A percentile compares a stretch with the other conserved stretches of the same genome.
These are phyloP conservation scores for Lodderomyces elongisporus DNA, from an alignment of 1,139 yeast genomes.

Conservation along the genomic window DNA sequence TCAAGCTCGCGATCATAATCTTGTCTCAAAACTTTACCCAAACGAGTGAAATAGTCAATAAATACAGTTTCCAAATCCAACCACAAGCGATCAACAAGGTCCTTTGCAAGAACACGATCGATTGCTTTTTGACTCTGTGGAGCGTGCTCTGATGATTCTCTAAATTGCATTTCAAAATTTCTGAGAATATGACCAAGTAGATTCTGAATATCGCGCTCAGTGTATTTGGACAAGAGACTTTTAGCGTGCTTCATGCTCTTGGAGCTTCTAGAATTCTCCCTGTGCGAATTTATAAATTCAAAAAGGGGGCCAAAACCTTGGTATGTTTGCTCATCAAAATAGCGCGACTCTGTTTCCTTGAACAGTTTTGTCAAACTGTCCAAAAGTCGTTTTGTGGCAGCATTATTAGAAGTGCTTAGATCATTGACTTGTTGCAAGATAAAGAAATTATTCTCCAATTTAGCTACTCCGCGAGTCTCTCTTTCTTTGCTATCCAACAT, in stretches of 20 bases:
- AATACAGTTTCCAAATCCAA: constrained; percentile 35
- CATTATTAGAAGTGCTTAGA: constrained; percentile 11
- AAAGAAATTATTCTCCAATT: constrained; percentile 61
- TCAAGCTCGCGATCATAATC: constrained; percentile 41
- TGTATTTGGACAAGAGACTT: constrained; percentile 33
- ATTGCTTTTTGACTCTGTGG: constrained; percentile 19
- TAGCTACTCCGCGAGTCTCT: constrained; percentile 52
- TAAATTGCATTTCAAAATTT: constrained; percentile 57
- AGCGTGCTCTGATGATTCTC: constrained; percentile 1
- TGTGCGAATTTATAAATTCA: constrained; percentile 47
- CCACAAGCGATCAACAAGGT: constrained; percentile 43
- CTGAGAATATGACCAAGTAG: constrained; percentile 54
- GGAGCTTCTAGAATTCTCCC: not conserved
- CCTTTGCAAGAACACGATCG: constrained; percentile 39
- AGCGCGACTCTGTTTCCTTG: constrained; percentile 33
- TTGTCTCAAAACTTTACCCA: constrained; percentile 31
- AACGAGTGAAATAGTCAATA: constrained; percentile 32
- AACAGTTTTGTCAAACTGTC: constrained; percentile 46
- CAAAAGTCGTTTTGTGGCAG: constrained; percentile 30
- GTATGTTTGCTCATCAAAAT: constrained; percentile 44
- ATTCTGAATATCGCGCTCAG: constrained; percentile 51
- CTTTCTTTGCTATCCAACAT: constrained; percentile 55
- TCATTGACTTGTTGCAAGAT: constrained; percentile 46
- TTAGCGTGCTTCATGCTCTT: constrained; percentile 2
- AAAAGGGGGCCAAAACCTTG: constrained; percentile 56